Base-by-base conservation (phyloP, 2,329 filamentous ascomycete species). In the Paramyrothecium roridum region DNA sequence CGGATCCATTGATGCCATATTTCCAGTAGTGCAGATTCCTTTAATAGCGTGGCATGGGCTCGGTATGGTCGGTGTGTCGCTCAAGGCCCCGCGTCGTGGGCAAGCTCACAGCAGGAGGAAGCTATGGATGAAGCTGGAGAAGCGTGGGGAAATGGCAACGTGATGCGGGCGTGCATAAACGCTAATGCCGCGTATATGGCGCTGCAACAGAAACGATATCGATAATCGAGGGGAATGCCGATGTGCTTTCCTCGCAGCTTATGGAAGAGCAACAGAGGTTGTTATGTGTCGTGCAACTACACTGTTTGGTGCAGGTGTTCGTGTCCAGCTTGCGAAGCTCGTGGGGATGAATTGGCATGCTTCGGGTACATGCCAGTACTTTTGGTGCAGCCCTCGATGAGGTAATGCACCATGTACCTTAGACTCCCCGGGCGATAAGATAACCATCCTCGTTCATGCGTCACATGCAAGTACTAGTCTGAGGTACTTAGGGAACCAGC, bases 1-100 rank as follows among this genome's bases (percentile, higher is more conserved):
- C 26, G 73, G 71, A 26, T 74, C 73, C 61, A 61, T 63, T 52
- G 68, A 64, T 30, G 67, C 64, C 70, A 72, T 72, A 52, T 33
- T 61, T 13, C 6, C 12, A 19, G 16, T 43, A 30, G 12, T 13
- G 7, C 37, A 19, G 37, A 6, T 13, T 16, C 37, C 37, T 43
- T 43, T 13, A 43, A 43, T 43, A 43, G 37, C 37, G n/a, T 16
- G n/a, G 13, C 37, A 43, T 43, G 37, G n/a, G 37, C 37, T 43
- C 37, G 37, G 4, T 10, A 43, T 6, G 37, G 37, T 17, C 37
- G 37, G 16, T 43, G 37, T 19, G 37, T 19, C 26, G 26, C 10
- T 10, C 10, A 30, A 10, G 10, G 26, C 26, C 26, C 6, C 10
- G 10, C 26, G 26, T 30, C 26, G 26, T 10, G 10, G 26, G 26